These are phyloP conservation scores for Arxiozyma bovina DNA, from an alignment of 1,139 yeast species.

Conservation along the genomic window DNA sequence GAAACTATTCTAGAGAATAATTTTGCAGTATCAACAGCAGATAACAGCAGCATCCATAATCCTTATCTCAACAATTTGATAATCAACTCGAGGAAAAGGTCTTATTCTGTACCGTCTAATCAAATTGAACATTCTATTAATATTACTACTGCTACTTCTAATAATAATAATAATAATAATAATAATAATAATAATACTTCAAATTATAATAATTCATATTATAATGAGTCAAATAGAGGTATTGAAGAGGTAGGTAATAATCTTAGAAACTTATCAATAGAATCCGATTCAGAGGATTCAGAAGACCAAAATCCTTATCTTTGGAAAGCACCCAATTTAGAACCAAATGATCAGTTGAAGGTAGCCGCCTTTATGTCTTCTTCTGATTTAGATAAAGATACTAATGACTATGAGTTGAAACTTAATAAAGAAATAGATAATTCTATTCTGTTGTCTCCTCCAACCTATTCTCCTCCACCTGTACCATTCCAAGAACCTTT, in stretches of 20 bases:
- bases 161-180: conserved; percentile 1
- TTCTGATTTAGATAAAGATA: conserved; percentile 1
- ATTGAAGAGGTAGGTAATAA: neutral
- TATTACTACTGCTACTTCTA: neutral
- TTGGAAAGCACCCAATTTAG: conserved; percentile 34
- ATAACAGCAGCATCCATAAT: conserved; percentile 7
- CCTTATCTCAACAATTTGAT: neutral
- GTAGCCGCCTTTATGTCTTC: conserved; percentile 19
- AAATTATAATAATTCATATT: neutral
- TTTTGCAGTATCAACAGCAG: conserved; percentile 1
- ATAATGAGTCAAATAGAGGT: neutral
- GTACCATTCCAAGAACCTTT: neutral
- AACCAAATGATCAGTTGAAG: conserved; percentile 33
- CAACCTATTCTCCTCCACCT: conserved; percentile 3
- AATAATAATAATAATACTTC: neutral
- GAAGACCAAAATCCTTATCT: conserved; percentile 23
- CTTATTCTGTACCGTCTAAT: conserved; percentile 23
- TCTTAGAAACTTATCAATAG: neutral
- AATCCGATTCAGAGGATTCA: neutral
- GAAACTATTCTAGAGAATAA: conserved; percentile 14
- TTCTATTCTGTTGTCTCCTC: neutral
- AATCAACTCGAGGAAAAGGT: conserved; percentile 15
- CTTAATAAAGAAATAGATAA: neutral
- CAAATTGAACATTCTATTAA: neutral
- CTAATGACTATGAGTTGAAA: conserved; percentile 1